Conservation (phyloP, 345 rosid species). For the Atalantia buxifolia region DNA sequence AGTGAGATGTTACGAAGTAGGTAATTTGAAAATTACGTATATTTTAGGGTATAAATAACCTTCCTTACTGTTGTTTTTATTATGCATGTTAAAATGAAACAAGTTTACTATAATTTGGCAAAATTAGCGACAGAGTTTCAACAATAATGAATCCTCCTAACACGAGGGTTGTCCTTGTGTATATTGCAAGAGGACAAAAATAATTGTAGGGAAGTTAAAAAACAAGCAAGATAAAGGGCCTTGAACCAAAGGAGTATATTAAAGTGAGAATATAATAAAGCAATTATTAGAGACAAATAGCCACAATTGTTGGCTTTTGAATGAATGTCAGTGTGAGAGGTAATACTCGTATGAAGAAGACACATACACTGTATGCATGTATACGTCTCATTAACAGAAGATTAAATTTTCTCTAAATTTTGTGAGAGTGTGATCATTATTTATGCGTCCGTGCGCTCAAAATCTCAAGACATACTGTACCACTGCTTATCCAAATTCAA, state of each 20-base stretch:
- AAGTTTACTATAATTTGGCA: not conserved
- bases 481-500: no score
- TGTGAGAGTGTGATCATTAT: no score
- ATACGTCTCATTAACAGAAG: no score
- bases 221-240: not conserved
- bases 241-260: not conserved
- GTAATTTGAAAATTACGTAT: no score
- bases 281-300: not conserved
- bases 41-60: no score
- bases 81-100: not conserved
- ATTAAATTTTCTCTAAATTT: no score
- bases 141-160: not conserved
- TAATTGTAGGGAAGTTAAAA: not conserved
- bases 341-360: not conserved
- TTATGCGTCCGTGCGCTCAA: no score
- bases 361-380: not conserved
- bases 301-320: not conserved
- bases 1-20: no score
- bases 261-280: not conserved
- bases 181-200: not conserved
- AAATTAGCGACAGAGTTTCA: not conserved
- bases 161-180: constrained; percentile 4
- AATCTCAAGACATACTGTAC: no score
- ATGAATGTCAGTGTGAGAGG: not conserved
- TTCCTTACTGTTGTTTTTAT: not conserved